These are phyloP conservation scores for Daldinia grandis DNA, from an alignment of 495 filamentous ascomycete genomes.

Conservation along the genomic window DNA sequence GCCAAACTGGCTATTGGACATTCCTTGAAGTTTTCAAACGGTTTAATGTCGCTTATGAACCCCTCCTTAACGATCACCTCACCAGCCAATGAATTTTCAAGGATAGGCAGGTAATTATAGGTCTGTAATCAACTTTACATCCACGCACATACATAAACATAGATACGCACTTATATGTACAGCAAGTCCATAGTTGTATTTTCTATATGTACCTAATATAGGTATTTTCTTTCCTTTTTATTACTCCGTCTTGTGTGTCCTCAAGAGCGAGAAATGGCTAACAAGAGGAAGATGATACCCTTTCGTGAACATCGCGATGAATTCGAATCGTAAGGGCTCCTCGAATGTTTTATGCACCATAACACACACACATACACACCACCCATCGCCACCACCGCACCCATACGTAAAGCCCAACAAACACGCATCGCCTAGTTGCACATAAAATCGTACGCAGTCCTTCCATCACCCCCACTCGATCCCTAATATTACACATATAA, in stretches of 20 bases:
- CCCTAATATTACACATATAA: constrained; percentile 26
- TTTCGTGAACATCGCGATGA: constrained; percentile 4
- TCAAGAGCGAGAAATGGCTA: not conserved
- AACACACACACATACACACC: not conserved
- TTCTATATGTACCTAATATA: not conserved
- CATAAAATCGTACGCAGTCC: constrained; percentile 7
- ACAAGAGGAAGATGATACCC: not conserved
- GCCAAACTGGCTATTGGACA: constrained; percentile 30
- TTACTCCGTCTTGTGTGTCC: not conserved
- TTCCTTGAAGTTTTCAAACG: not conserved
- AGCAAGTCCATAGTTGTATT: not conserved
- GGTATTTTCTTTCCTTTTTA: not conserved
- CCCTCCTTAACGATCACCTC: not conserved
- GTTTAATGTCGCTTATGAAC: constrained; percentile 11
- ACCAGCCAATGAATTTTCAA: not conserved
- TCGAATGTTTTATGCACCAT: not conserved
- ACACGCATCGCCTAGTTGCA: not conserved
- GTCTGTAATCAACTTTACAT: not conserved
- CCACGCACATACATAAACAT: not conserved
- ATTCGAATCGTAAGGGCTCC: not conserved
- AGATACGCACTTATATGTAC: not conserved
- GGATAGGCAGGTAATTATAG: too few relatives aligned
- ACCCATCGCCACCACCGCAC: not conserved
- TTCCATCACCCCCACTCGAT: constrained; percentile 13
- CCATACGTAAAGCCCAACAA: not conserved